A percentile compares a stretch with the other conserved stretches of the same genome.
Evolutionary conservation across 179 eudicot genomes (phyloP).

Genomic region (Camellia oleifera): DNA sequence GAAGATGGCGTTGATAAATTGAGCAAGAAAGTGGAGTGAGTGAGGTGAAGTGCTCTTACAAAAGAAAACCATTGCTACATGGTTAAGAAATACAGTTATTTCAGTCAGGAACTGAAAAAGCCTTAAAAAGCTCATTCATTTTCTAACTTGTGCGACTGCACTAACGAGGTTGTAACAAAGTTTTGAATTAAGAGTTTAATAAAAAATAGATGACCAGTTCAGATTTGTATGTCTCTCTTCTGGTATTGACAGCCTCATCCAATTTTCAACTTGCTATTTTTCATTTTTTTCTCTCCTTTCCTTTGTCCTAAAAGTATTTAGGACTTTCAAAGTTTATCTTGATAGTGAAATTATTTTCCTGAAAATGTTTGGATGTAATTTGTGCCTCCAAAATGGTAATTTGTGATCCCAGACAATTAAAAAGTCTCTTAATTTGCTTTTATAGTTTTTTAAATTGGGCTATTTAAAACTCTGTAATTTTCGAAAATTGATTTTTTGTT

Average conservation of each 20-base stretch:
- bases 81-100: background rate
- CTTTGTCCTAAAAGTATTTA: background rate
- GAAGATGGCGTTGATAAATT: slow-evolving; percentile 31
- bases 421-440: no score
- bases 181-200: background rate
- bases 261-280: no score
- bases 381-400: no score
- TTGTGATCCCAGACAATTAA: no score
- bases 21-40: slow-evolving; percentile 32
- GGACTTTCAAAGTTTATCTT: background rate
- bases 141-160: background rate
- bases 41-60: background rate
- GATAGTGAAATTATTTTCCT: background rate
- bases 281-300: no score
- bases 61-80: background rate
- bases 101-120: background rate
- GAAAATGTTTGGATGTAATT: background rate
- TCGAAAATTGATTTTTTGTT: no score
- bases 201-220: background rate
- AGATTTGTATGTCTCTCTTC: background rate
- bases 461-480: no score
- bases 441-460: no score
- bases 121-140: slow-evolving; percentile 5
- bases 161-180: background rate
- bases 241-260: background rate